Percentiles rank a stretch among this genome's conserved stretches.
phyloP scores from a whole-genome alignment of 106 monocot species.

The Dendrobium catenatum region DNA sequence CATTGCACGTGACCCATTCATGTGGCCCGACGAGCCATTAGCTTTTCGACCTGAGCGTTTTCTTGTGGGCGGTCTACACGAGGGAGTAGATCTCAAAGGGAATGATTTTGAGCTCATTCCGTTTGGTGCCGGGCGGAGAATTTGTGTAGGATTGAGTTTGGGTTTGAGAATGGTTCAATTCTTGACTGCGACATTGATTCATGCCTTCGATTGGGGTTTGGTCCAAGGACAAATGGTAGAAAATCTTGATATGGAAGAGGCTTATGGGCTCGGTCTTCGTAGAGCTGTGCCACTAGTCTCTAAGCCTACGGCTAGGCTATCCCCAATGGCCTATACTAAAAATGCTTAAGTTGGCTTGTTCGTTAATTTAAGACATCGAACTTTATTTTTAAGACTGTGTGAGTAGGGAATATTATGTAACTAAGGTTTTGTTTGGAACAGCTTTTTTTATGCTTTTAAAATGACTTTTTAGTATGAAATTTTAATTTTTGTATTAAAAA shows the following conservation, averaged over 20 bases:
- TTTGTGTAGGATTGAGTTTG: constrained; percentile 8
- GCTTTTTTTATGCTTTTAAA: too few relatives aligned
- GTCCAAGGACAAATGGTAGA: not conserved
- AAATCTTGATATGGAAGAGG: constrained; percentile 30
- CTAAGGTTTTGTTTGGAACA: too few relatives aligned
- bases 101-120: constrained; percentile 14
- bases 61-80: constrained; percentile 6
- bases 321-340: not conserved
- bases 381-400: too few relatives aligned
- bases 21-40: constrained; percentile 16
- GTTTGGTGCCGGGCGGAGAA: constrained; percentile 18
- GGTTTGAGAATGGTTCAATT: constrained; percentile 25
- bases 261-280: constrained; percentile 16
- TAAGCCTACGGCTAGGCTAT: constrained; percentile 8
- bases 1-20: constrained; percentile 15
- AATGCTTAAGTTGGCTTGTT: not conserved
- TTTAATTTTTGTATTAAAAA: too few relatives aligned
- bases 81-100: constrained; percentile 13
- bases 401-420: too few relatives aligned
- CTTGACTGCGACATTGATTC: constrained; percentile 22
- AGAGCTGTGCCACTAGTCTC: constrained; percentile 18
- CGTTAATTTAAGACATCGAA: too few relatives aligned
- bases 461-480: too few relatives aligned
- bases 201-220: constrained; percentile 25
- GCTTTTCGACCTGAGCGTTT: constrained; percentile 29